Base-by-base conservation (phyloP, 768 basidiomycete species). In the Ramaria sp. region DNA sequence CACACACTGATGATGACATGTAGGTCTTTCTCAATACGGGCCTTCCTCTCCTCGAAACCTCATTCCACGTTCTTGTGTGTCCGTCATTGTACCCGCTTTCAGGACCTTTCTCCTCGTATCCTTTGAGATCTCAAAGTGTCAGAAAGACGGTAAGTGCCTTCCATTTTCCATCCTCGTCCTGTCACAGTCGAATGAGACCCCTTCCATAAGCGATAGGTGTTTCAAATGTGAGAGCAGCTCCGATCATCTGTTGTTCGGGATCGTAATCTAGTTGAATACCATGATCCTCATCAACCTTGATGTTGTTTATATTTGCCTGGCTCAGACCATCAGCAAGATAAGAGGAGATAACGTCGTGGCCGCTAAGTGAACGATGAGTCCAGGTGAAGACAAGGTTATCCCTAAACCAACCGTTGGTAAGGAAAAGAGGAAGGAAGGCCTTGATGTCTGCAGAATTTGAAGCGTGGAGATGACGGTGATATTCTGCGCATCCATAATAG, bases 321-420 rank as follows among this genome's bases (percentile, higher is more conserved):
- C 52, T 16, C 7, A 63, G 45, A 27, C 20, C 15, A 32, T 52
- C n/a, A 34, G 12, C n/a, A 13, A 62, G 41, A 48, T 61, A 65
- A 3, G 8, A n/a, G 12, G n/a, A 4, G 44, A 65, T 61, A 24
- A 57, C 56, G 13, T 58, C 56, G 24, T 48, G 44, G 2, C 63
- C 63, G 24, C 60, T 50, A 5, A 64, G 56, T 3, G 63, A 57
- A 15, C 61, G 62, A 24, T 54, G 41, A 48, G 61, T 62, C 64
- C 64, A 65, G 1, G 57, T 58, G 48, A 64, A 63, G 15, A 59
- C 56, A 9, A 64, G 59, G n/a, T 61, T 28, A 32, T 64, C 64
- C 30, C 64, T 54, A 6, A 64, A 36, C 64, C 66, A 74, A 9
- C 73, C 73, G 38, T 63, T 52, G 0, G 66, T 61, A 1, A 67